These are phyloP conservation scores for Verruconis gallopava DNA, from an alignment of 2,329 filamentous ascomycete genomes.

Conservation along the genomic window DNA sequence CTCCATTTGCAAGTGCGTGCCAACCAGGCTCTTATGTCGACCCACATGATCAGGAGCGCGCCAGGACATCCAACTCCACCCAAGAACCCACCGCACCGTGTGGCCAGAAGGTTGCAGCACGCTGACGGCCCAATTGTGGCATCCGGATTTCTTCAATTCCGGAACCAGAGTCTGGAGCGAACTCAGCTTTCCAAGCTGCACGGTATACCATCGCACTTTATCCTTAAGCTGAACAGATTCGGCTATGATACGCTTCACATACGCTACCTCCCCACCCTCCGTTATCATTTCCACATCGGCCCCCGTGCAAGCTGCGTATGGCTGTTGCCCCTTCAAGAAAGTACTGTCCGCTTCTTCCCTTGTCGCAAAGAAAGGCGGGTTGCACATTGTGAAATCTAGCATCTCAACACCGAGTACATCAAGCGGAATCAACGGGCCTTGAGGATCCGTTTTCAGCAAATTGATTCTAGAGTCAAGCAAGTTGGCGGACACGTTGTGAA, in stretches of 20 bases:
- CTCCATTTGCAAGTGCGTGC: slow-evolving; percentile 39
- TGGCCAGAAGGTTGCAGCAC: slow-evolving; percentile 65
- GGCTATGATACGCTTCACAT: slow-evolving; percentile 56
- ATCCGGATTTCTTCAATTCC: slow-evolving; percentile 39
- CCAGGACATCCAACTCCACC: slow-evolving; percentile 62
- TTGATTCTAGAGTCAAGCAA: slow-evolving; percentile 49
- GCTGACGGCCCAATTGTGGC: slow-evolving; percentile 72
- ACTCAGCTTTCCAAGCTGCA: slow-evolving; percentile 73
- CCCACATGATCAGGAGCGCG: background rate
- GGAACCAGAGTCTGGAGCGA: slow-evolving; percentile 51
- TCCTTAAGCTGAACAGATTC: slow-evolving; percentile 49
- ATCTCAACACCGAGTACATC: slow-evolving; percentile 37
- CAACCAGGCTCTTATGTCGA: background rate
- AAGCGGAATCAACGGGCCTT: slow-evolving; percentile 50
- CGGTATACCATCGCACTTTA: slow-evolving; percentile 73
- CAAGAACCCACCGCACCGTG: slow-evolving; percentile 77
- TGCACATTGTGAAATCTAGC: slow-evolving; percentile 81
- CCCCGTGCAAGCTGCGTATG: slow-evolving; percentile 65
- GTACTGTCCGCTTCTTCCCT: slow-evolving; percentile 53
- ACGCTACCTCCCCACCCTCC: slow-evolving; percentile 61
- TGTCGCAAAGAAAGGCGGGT: slow-evolving; percentile 87
- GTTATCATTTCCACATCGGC: slow-evolving; percentile 77
- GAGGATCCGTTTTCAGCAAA: slow-evolving; percentile 41
- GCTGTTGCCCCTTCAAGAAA: slow-evolving; percentile 48
- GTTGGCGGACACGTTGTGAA: slow-evolving; percentile 55